Evolutionary conservation across 257 asterid species (phyloP).

Genomic region (Solanum paucissectum): DNA sequence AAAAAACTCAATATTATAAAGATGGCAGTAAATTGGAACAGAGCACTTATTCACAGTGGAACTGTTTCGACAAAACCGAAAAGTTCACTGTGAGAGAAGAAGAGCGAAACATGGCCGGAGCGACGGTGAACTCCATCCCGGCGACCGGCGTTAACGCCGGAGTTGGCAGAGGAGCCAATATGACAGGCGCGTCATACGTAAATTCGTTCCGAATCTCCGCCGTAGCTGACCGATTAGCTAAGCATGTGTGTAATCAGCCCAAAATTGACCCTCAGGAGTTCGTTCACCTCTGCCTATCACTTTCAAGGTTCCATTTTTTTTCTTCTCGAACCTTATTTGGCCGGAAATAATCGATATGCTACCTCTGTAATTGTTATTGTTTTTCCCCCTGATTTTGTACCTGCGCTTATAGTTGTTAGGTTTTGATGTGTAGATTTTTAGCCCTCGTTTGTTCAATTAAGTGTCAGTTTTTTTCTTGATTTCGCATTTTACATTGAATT

Average conservation of each 20-base stretch:
- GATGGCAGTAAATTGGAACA: not conserved
- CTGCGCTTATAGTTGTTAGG: not conserved
- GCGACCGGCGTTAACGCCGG: not conserved
- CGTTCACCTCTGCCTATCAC: conserved; percentile 47
- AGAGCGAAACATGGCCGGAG: conserved; percentile 1
- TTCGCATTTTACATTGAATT: not conserved
- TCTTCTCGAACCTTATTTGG: not conserved
- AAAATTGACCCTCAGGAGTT: conserved; percentile 22
- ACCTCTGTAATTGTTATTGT: not conserved
- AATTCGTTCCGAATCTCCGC: conserved; percentile 41
- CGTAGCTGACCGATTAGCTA: conserved; percentile 32
- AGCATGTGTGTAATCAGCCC: conserved; percentile 5
- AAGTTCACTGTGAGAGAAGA: not conserved
- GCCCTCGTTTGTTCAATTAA: not conserved
- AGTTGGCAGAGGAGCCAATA: not conserved
- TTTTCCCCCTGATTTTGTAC: not conserved
- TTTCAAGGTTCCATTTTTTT: conserved; percentile 13
- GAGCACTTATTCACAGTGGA: not conserved
- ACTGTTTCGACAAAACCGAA: not conserved
- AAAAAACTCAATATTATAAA: not conserved
- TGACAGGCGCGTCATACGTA: conserved; percentile 5
- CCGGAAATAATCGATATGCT: not conserved
- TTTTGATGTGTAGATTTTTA: not conserved
- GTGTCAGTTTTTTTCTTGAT: not conserved
- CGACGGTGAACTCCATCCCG: conserved; percentile 13